Conservation (phyloP, 1,284 basidiomycete genomes). For the Meira nashicola region DNA sequence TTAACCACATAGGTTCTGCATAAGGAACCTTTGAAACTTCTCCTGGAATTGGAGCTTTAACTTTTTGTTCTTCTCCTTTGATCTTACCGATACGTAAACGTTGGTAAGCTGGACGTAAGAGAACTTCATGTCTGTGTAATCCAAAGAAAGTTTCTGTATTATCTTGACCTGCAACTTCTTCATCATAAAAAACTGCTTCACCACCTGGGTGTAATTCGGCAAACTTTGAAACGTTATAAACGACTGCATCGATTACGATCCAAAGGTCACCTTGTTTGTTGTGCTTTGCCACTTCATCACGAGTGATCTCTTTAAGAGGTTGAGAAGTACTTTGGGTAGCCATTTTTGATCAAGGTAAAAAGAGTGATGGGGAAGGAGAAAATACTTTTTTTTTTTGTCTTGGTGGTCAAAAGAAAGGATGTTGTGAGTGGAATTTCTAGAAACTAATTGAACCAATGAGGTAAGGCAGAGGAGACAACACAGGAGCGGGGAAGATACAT, state of each 20-base stretch:
- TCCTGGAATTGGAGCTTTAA: constrained; percentile 26
- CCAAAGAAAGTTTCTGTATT: constrained; percentile 52
- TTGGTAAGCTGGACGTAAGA: constrained; percentile 39
- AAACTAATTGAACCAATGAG: too few species aligned
- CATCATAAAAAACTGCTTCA: constrained; percentile 45
- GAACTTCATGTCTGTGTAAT: constrained; percentile 49
- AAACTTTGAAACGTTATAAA: constrained; percentile 53
- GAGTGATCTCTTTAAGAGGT: constrained; percentile 12
- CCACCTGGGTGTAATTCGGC: constrained; percentile 50
- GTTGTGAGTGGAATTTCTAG: constrained; percentile 2
- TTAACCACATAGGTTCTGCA: constrained; percentile 47
- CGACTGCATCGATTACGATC: constrained; percentile 47
- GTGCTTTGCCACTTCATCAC: constrained; percentile 21
- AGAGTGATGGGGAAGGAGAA: background rate
- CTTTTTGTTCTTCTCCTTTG: constrained; percentile 43
- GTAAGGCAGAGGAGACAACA: too few species aligned
- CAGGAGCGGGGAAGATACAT: too few species aligned
- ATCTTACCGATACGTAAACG: constrained; percentile 46
- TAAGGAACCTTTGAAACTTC: constrained; percentile 51
- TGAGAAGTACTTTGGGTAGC: background rate
- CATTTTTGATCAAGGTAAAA: too few species aligned
- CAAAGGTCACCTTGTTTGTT: constrained; percentile 37
- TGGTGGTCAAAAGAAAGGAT: constrained; percentile 5
- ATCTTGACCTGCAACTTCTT: constrained; percentile 51
- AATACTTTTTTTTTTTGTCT: background rate